Evolutionary conservation across 352 stramenopile species (phyloP).

Genomic region (Globisporangium megalacanthum): DNA sequence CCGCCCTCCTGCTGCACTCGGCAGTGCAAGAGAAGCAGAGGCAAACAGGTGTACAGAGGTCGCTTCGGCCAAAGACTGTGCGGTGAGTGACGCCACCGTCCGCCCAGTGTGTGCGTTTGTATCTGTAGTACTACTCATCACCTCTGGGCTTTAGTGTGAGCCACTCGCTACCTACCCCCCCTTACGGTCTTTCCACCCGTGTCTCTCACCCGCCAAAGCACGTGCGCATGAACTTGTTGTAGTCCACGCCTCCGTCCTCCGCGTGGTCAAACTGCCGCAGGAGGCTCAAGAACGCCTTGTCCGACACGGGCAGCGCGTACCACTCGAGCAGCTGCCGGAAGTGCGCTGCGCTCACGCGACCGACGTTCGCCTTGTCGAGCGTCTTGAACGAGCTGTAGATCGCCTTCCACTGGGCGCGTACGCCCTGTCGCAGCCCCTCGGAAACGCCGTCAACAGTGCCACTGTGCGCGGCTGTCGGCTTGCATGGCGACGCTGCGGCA

Average conservation of each 20-base stretch:
- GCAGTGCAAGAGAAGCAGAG: background rate
- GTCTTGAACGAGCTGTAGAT: slow-evolving; percentile 68
- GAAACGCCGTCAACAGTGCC: slow-evolving; percentile 18
- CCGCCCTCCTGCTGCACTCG: slow-evolving; percentile 3
- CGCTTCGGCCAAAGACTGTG: slow-evolving; percentile 2
- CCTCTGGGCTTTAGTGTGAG: too few relatives aligned
- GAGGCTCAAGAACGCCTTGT: slow-evolving; percentile 46
- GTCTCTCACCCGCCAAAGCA: slow-evolving; percentile 31
- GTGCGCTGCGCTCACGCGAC: slow-evolving; percentile 47
- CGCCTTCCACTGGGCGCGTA: slow-evolving; percentile 67
- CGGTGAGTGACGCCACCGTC: too few relatives aligned
- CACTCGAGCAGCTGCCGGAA: slow-evolving; percentile 74
- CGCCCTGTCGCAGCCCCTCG: slow-evolving; percentile 36
- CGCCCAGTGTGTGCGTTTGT: too few relatives aligned
- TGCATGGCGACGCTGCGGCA: slow-evolving; percentile 1
- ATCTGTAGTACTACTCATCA: too few relatives aligned
- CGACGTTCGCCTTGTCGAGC: slow-evolving; percentile 47
- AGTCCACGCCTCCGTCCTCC: slow-evolving; percentile 56
- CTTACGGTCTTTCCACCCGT: too few relatives aligned
- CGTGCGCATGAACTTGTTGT: slow-evolving; percentile 68
- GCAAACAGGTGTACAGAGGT: background rate
- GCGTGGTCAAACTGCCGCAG: slow-evolving; percentile 62
- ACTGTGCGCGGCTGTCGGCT: background rate
- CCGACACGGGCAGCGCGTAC: slow-evolving; percentile 48
- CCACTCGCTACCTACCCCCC: too few relatives aligned